Conservation (phyloP, 2,329 filamentous ascomycete genomes). For the Aspergillus fischeri region DNA sequence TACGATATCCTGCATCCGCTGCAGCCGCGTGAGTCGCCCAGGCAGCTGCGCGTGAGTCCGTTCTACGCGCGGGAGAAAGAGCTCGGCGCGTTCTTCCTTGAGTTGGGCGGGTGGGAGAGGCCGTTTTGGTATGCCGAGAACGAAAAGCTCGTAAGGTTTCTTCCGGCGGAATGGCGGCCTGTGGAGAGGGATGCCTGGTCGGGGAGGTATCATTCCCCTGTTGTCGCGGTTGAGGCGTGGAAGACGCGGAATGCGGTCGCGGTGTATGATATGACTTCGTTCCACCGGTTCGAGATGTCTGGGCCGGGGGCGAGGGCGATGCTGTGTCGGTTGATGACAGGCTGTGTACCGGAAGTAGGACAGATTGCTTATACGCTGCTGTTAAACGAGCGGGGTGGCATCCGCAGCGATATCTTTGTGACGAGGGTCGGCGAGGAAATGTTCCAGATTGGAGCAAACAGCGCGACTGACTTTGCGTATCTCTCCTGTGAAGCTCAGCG, state of each 20-base stretch:
- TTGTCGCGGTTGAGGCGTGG: constrained; percentile 60
- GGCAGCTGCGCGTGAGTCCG: constrained; percentile 56
- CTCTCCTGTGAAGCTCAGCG: constrained; percentile 50
- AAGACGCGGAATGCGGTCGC: constrained; percentile 60
- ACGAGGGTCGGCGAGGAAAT: constrained; percentile 47
- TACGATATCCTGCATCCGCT: constrained; percentile 63
- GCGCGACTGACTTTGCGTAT: constrained; percentile 52
- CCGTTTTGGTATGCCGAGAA: constrained; percentile 62
- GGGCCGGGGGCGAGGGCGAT: constrained; percentile 56
- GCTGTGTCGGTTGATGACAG: constrained; percentile 47
- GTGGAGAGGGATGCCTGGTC: constrained; percentile 58
- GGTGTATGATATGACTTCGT: constrained; percentile 61
- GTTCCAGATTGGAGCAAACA: constrained; percentile 54
- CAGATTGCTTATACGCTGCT: constrained; percentile 55
- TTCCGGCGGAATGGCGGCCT: constrained; percentile 54
- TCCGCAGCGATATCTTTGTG: constrained; percentile 56
- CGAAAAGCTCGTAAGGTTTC: constrained; percentile 45
- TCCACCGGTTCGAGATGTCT: constrained; percentile 55
- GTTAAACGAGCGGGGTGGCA: constrained; percentile 50
- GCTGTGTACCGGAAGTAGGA: constrained; percentile 43
- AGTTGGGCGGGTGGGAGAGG: constrained; percentile 58
- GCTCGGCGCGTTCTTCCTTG: constrained; percentile 53
- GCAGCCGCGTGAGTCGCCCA: constrained; percentile 54
- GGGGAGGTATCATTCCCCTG: constrained; percentile 53
- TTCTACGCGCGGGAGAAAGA: constrained; percentile 54